phyloP scores from a whole-genome alignment of 768 basidiomycete genomes.

The Chlorophyllum brunneum region DNA sequence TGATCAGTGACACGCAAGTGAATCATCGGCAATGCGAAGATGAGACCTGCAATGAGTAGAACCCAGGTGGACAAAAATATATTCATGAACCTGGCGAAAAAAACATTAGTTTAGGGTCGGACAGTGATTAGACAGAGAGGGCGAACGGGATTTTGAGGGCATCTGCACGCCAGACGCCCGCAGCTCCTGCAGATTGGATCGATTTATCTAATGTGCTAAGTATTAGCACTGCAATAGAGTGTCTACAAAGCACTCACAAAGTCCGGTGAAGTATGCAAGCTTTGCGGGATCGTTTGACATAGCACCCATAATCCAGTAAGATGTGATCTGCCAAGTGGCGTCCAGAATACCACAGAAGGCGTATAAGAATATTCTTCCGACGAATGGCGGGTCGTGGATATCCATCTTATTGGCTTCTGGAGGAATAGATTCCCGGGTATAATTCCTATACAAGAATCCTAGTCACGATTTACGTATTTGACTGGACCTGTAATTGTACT shows the following conservation, averaged over 20 bases:
- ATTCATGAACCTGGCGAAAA: slow-evolving; percentile 50
- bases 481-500: slow-evolving; percentile 20
- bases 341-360: slow-evolving; percentile 75
- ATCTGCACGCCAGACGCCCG: slow-evolving; percentile 70
- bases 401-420: slow-evolving; percentile 47
- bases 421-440: slow-evolving; percentile 52
- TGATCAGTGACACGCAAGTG: slow-evolving; percentile 63
- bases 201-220: slow-evolving; percentile 51
- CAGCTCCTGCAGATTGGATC: slow-evolving; percentile 73
- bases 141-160: slow-evolving; percentile 58
- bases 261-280: slow-evolving; percentile 76
- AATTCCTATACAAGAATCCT: slow-evolving; percentile 33
- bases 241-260: slow-evolving; percentile 49
- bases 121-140: background rate
- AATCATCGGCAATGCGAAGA: slow-evolving; percentile 73
- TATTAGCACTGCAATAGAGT: background rate
- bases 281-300: slow-evolving; percentile 83
- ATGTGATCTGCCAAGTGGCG: slow-evolving; percentile 81
- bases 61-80: slow-evolving; percentile 74
- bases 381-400: slow-evolving; percentile 51
- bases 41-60: slow-evolving; percentile 59
- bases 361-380: slow-evolving; percentile 56
- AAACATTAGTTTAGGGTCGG: background rate
- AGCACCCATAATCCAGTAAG: slow-evolving; percentile 81
- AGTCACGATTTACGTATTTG: background rate